Evolutionary conservation across 345 rosid species (phyloP).

Genomic region (Erodium maritimum): DNA sequence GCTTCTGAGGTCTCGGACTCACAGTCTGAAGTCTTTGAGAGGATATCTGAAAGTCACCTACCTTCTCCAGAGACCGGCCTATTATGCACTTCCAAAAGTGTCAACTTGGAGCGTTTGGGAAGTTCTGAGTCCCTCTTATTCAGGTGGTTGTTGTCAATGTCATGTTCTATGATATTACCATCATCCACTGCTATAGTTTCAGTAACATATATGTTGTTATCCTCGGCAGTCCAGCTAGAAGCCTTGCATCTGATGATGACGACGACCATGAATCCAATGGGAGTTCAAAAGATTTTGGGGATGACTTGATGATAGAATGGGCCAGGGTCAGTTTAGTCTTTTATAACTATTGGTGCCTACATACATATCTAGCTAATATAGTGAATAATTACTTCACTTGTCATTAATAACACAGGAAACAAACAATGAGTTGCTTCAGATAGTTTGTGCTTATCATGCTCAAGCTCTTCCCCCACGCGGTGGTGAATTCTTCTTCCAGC

Average conservation of each 20-base stretch:
- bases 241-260: slow-evolving; percentile 57
- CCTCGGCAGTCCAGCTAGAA: slow-evolving; percentile 93
- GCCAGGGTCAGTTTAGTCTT: slow-evolving; percentile 61
- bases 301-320: slow-evolving; percentile 75
- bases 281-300: slow-evolving; percentile 44
- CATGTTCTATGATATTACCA: too few species aligned
- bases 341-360: not conserved
- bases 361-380: not conserved
- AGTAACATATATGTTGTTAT: too few species aligned
- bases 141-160: slow-evolving; percentile 35
- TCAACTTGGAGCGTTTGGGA: slow-evolving; percentile 44
- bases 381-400: slow-evolving; percentile 1
- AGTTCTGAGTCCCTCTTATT: slow-evolving; percentile 55
- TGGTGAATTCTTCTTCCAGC: slow-evolving; percentile 57
- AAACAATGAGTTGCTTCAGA: slow-evolving; percentile 64
- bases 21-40: slow-evolving; percentile 43
- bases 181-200: too few species aligned
- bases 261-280: slow-evolving; percentile 52
- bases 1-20: slow-evolving; percentile 57
- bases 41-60: slow-evolving; percentile 31
- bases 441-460: slow-evolving; percentile 81
- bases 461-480: slow-evolving; percentile 57
- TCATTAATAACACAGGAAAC: slow-evolving; percentile 43
- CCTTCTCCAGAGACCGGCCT: slow-evolving; percentile 57
- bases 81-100: slow-evolving; percentile 26